These are phyloP conservation scores for Fusarium luffae DNA, from an alignment of 2,329 filamentous ascomycete species.

Conservation along the genomic window DNA sequence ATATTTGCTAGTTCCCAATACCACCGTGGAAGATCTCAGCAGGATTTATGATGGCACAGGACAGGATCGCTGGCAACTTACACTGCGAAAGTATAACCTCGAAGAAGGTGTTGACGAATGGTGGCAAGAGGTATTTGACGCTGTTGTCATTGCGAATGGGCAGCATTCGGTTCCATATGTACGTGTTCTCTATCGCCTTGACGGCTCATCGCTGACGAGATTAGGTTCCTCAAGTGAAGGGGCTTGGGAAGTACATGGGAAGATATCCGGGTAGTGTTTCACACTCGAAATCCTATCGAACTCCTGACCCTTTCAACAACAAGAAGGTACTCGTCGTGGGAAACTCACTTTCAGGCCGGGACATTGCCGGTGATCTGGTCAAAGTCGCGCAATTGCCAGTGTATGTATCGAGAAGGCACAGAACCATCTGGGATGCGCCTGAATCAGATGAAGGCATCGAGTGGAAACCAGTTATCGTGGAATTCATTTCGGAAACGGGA, in stretches of 20 bases:
- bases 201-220: not conserved
- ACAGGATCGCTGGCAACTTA: not conserved
- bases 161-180: constrained; percentile 3
- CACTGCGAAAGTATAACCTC: not conserved
- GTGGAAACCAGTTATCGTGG: not conserved
- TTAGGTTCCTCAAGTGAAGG: not conserved
- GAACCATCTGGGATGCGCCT: not conserved
- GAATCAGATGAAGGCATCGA: not conserved
- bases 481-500: not conserved
- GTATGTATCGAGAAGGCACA: not conserved
- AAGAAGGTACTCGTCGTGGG: not conserved
- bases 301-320: not conserved
- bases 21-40: not conserved
- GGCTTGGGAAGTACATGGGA: not conserved
- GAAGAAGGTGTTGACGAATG: not conserved
- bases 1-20: not conserved
- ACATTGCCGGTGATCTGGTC: not conserved
- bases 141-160: not conserved
- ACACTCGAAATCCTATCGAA: not conserved
- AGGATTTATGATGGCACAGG: not conserved
- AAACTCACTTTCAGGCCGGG: not conserved
- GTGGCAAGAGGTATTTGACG: not conserved
- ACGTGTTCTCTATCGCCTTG: not conserved
- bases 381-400: not conserved
- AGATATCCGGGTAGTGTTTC: not conserved